Evolutionary conservation across 2,329 filamentous ascomycete species (phyloP).

Genomic region (Didymella pomorum): DNA sequence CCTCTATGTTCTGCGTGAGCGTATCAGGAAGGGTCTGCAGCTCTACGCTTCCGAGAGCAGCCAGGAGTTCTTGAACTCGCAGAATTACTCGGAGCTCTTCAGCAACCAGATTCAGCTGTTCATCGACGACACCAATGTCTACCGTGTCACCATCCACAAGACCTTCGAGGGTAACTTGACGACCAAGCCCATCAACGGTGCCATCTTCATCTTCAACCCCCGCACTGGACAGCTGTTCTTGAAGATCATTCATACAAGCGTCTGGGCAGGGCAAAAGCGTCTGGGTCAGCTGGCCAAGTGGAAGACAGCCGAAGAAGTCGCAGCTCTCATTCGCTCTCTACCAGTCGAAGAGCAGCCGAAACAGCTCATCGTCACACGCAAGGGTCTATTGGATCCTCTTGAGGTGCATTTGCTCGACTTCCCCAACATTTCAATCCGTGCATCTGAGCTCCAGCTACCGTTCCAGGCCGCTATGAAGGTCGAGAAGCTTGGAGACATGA

Average conservation of each 20-base stretch:
- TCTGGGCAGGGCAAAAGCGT: conserved; percentile 99
- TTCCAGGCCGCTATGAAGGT: conserved; percentile 99
- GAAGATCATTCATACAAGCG: conserved; percentile 99
- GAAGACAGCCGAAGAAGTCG: conserved; percentile 99
- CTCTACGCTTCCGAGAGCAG: conserved; percentile 98
- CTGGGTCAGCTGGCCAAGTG: conserved; percentile 97
- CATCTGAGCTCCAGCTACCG: conserved; percentile 93
- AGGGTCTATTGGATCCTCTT: conserved; percentile 94
- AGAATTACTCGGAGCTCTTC: conserved; percentile 99
- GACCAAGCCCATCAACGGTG: conserved; percentile 98
- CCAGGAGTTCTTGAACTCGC: conserved; percentile 98
- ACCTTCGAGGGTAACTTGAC: conserved; percentile 99
- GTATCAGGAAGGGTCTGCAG: conserved; percentile 97
- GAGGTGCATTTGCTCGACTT: conserved; percentile 98
- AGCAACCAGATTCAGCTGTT: conserved; percentile 99
- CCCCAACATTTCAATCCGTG: conserved; percentile 98
- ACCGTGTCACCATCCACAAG: conserved; percentile 99
- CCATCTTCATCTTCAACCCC: conserved; percentile 99
- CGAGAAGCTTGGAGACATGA: conserved; percentile 99
- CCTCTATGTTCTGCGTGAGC: conserved; percentile 93
- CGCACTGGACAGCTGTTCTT: conserved; percentile 95
- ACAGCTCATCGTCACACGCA: conserved; percentile 96
- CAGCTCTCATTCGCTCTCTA: conserved; percentile 91
- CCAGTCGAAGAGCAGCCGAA: conserved; percentile 98
- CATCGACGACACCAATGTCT: conserved; percentile 99